Evolutionary conservation across 164 flowering plant genomes (phyloP), one percentile per base, ranked within the genome.

Genomic region (Nelumbo lutea): DNA sequence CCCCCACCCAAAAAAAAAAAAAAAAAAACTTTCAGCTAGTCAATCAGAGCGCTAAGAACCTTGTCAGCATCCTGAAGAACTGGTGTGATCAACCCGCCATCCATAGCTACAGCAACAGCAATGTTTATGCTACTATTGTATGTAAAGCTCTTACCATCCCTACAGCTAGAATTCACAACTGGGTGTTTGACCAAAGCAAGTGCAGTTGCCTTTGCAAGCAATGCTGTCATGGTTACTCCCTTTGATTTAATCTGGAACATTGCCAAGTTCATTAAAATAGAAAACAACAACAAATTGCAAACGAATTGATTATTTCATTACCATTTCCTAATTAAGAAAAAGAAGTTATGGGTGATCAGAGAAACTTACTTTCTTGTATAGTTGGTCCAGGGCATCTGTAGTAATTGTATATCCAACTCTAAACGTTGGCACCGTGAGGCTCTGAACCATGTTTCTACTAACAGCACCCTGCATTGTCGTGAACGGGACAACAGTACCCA

Each of bases 41-140:
- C 4, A 39, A 64, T 3, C 1, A 61, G 6, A 71, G 5, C 13
- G 55, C 58, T 2, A 43, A 66, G 39, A 59, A 95, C 99, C 98
- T 95, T 95, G 73, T 95, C 99, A 65, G 99, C 98, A 84, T 95
- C 93, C 72, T 86, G 96, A 76, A 95, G 97, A 59, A 95, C 99
- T 3, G 99, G 99, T 8, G 98, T 95, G 47, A 95, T 91, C 85
- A 95, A 83, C 40, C 98, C 99, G 43, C 97, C 99, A 73, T 93
- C 97, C 0, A 90, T 89, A 27, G 99, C 98, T 61, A 93, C 99
- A 57, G 99, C 98, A 71, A 90, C 93, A 0, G 98, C 98, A 81
- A 95, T 85, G 78, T 95, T 95, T 71, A 92, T 89, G 79, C 86
- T 86, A 68, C 93, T 90, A 68, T 95, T 95, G 71, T 92, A 90